Evolutionary conservation across 2,329 filamentous ascomycete species (phyloP).

Genomic region (Cladosporium sp.): DNA sequence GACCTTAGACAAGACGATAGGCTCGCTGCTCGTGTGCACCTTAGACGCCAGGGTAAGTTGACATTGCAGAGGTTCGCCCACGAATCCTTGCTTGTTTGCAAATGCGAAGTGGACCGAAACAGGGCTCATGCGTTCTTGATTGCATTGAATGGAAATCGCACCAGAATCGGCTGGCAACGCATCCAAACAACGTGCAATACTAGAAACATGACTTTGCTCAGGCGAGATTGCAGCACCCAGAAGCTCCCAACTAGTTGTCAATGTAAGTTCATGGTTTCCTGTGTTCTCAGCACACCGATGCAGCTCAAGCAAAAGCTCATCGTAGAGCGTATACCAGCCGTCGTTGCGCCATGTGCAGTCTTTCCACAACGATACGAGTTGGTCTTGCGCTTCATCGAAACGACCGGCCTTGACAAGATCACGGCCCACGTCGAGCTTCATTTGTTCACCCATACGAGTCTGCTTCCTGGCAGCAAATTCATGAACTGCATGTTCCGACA

Average conservation of each 20-base stretch:
- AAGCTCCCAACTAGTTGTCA: slow-evolving; percentile 56
- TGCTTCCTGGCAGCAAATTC: slow-evolving; percentile 52
- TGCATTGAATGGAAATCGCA: slow-evolving; percentile 16
- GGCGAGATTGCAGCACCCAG: slow-evolving; percentile 21
- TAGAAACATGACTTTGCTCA: slow-evolving; percentile 6
- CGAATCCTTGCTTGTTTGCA: slow-evolving; percentile 50
- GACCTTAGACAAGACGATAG: slow-evolving; percentile 19
- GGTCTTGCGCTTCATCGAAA: slow-evolving; percentile 48
- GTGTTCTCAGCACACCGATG: slow-evolving; percentile 46
- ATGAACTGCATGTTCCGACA: slow-evolving; percentile 41
- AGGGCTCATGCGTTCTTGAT: slow-evolving; percentile 26
- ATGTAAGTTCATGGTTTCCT: slow-evolving; percentile 43
- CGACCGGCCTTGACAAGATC: slow-evolving; percentile 48
- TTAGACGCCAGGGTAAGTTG: slow-evolving; percentile 51
- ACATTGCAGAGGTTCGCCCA: slow-evolving; percentile 53
- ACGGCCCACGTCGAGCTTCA: slow-evolving; percentile 52
- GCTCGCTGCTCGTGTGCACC: slow-evolving; percentile 33
- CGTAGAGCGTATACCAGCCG: slow-evolving; percentile 56
- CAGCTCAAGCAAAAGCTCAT: slow-evolving; percentile 49
- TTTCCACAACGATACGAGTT: slow-evolving; percentile 52
- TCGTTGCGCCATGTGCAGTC: slow-evolving; percentile 54
- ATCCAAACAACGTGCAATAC: slow-evolving; percentile 19
- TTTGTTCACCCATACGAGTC: slow-evolving; percentile 48
- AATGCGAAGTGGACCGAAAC: slow-evolving; percentile 52
- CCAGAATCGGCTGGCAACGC: not conserved